phyloP scores from a whole-genome alignment of 2,329 filamentous ascomycete species.

The Alternaria sp. region DNA sequence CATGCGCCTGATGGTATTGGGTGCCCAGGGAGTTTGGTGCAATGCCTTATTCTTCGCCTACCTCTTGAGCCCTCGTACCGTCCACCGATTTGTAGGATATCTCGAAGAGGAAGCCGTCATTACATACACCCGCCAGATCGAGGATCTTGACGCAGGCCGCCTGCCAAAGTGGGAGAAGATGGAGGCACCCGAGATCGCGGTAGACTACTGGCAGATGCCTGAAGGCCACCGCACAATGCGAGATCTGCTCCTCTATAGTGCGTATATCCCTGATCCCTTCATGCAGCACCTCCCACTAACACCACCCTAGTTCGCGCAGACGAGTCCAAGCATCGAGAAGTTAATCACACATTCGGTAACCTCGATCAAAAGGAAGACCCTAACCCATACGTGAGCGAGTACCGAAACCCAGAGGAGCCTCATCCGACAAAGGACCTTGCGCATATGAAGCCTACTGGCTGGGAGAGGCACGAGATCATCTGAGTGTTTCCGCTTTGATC shows the following conservation, averaged over 20 bases:
- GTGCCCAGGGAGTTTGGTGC: slow-evolving; percentile 74
- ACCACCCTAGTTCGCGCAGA: slow-evolving; percentile 44
- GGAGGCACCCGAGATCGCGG: slow-evolving; percentile 83
- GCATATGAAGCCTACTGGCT: slow-evolving; percentile 74
- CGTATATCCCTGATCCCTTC: slow-evolving; percentile 52
- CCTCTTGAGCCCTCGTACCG: slow-evolving; percentile 83
- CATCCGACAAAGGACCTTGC: slow-evolving; percentile 75
- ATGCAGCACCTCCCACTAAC: slow-evolving; percentile 14
- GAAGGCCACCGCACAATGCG: slow-evolving; percentile 82
- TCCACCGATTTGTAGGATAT: slow-evolving; percentile 95
- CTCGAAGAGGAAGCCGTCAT: slow-evolving; percentile 96
- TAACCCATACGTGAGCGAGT: slow-evolving; percentile 88
- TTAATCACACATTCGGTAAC: slow-evolving; percentile 94
- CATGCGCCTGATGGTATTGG: slow-evolving; percentile 88
- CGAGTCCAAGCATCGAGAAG: slow-evolving; percentile 74
- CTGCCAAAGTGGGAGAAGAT: slow-evolving; percentile 84
- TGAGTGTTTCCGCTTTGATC: slow-evolving; percentile 17
- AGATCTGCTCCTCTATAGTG: slow-evolving; percentile 84
- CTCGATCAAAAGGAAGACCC: slow-evolving; percentile 85
- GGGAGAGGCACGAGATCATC: slow-evolving; percentile 75
- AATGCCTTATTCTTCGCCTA: slow-evolving; percentile 92
- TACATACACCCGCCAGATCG: slow-evolving; percentile 89
- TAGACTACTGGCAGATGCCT: slow-evolving; percentile 94
- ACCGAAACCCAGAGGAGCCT: slow-evolving; percentile 71
- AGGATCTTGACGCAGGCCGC: slow-evolving; percentile 84